Evolutionary conservation across 2,329 filamentous ascomycete genomes (phyloP).

Genomic region (Dichotomopilus funicola): DNA sequence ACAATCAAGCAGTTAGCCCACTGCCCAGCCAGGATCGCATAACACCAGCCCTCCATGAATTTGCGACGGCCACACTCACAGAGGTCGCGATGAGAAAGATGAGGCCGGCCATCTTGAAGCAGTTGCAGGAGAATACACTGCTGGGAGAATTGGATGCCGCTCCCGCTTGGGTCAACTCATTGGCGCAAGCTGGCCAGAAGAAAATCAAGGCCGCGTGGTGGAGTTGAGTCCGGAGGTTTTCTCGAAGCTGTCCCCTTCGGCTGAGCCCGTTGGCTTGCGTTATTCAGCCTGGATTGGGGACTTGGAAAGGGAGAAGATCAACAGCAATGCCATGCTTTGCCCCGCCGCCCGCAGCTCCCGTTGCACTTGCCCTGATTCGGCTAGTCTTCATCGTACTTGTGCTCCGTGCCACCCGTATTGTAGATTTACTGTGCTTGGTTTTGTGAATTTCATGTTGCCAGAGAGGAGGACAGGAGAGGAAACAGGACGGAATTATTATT

Average conservation of each 20-base stretch:
- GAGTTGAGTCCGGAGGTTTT: background rate
- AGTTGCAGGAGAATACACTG: background rate
- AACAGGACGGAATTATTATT: no score
- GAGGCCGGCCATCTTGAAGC: conserved; percentile 29
- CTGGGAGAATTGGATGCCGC: background rate
- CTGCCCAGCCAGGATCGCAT: background rate
- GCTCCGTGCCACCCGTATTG: no score
- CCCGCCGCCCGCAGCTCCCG: conserved; percentile 3
- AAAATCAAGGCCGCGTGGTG: background rate
- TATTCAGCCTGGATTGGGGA: background rate
- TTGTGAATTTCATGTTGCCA: no score
- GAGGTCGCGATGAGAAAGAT: conserved; percentile 30
- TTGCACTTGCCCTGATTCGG: conserved; percentile 3
- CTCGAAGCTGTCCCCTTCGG: no score
- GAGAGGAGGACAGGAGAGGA: no score
- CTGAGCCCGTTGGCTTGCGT: no score
- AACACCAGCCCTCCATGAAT: background rate
- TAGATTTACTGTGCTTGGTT: no score
- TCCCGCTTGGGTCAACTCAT: conserved; percentile 7
- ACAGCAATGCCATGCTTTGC: background rate
- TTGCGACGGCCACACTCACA: conserved; percentile 18
- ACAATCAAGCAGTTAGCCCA: conserved; percentile 19
- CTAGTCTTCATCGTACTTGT: background rate
- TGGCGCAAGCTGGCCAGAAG: background rate
- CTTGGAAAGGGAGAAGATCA: background rate